Base-by-base conservation (phyloP, 208 protist species). In the Trypanosoma theileri region DNA sequence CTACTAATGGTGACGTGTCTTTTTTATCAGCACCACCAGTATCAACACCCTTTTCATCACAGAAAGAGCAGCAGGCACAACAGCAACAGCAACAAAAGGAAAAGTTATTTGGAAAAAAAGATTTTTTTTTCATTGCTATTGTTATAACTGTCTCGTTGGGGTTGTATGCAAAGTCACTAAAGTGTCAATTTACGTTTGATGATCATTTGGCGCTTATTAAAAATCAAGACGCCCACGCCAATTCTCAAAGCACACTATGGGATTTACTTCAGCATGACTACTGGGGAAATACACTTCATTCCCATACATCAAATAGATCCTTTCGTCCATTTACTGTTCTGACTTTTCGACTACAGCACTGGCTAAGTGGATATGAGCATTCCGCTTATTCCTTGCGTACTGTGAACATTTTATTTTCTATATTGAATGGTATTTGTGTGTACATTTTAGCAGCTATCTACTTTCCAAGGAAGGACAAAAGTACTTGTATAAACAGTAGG, bases 261-360 rank as follows among this genome's bases (percentile, higher is more conserved):
- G 61, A 70, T 58, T 54, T 89, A 12, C 86, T 88, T 59, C 73
- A 69, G 56, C 55, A 85, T 44, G 83, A 92, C 69, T 92, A 89
- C 71, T 92, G 86, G 86, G 86, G 86, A 1, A 72, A 80, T 50
- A 1, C 28, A 4, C 72, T 94, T 17, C 46, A 71, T 22, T 28
- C 60, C 1, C 48, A 82, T 14, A 66, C 71, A 35, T 83, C 85
- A 8, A 85, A 88, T 57, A 55, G 74, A 7, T 93, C 86, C 2
- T 88, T 84, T 58, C 74, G 86, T 9, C 86, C 86, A 9, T 50
- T 89, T n/a, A 79, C 70, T 4, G 71, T 88, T 24, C 59, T 89
- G n/a, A 82, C 81, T 55, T 92, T 88, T 55, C 80, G 83, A 4
- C 0, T 88, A 3, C 83, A 92, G 71, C 72, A 89, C 60, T 80